Evolutionary conservation across 306 rosid genomes (phyloP), one percentile per base, ranked within the genome.

Genomic region (Neltuma alba): DNA sequence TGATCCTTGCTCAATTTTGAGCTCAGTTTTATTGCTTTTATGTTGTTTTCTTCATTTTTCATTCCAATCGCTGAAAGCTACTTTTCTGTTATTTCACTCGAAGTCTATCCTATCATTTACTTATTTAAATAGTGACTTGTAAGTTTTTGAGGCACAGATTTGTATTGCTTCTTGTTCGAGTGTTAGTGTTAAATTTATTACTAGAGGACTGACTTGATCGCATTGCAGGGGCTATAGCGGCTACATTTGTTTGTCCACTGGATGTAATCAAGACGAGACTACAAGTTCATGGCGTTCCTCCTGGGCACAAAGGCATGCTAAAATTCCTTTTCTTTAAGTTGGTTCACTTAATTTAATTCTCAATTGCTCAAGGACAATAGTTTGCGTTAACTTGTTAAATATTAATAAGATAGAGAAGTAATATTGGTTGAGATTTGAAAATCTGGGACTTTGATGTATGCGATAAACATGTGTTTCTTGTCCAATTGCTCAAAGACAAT

Each of bases 221-320:
- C 68, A 77, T 76, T 81, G 52, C 85, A 95, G 99, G 98, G 81
- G 85, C 98, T 21, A 90, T 93, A 61, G 99, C 98, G 33, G 99
- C 99, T 61, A 93, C 99, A 33, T 90, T 95, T 76, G 89, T 95
- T 55, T 95, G 98, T 70, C 99, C 99, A 2, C 83, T 95, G 86
- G 99, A 95, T 88, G 99, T 95, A 82, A 95, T 95, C 91, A 95
- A 92, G 89, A 95, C 99, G 36, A 91, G 99, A 85, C 80, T 95
- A 60, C 99, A 95, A 85, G 99, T 95, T 70, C 98, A 91, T 83
- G 99, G 99, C 66, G 82, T 88, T 84, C 98, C 97, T 40, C 69
- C 89, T 76, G 86, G 83, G 23, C 97, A 91, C 38, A 87, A 85
- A 88, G 99, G 99, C 93, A 83, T 64, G 57, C 69, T 28, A 27